These are phyloP conservation scores for Reutealis trisperma DNA, from an alignment of 345 rosid species.

Conservation along the genomic window DNA sequence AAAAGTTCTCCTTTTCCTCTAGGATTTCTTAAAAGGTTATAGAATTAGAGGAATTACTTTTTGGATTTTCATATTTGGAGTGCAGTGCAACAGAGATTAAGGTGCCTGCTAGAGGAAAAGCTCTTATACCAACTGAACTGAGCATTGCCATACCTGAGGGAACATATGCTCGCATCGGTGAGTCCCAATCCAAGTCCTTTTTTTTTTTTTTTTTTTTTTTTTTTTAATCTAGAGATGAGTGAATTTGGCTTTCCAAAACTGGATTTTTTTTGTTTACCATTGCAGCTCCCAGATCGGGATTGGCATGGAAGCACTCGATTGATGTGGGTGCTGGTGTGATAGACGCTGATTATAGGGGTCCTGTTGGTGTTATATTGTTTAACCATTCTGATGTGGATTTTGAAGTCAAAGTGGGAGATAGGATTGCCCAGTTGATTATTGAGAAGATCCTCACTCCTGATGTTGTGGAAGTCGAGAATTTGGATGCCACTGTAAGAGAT, in stretches of 20 bases:
- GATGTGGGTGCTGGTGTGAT: too few species aligned
- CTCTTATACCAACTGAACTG: slow-evolving; percentile 69
- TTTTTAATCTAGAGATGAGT: not conserved
- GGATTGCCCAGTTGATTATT: too few species aligned
- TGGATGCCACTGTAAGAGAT: too few species aligned
- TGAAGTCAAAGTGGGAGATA: too few species aligned
- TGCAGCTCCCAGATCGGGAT: too few species aligned
- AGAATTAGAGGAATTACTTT: not conserved
- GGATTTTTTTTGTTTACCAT: not conserved
- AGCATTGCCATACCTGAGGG: slow-evolving; percentile 66
- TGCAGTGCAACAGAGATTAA: slow-evolving; percentile 53
- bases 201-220: too few species aligned
- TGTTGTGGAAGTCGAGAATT: too few species aligned
- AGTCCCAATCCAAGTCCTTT: not conserved
- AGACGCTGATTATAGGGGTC: too few species aligned
- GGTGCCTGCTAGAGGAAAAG: slow-evolving; percentile 81
- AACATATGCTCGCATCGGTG: slow-evolving; percentile 74
- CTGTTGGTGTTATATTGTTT: too few species aligned
- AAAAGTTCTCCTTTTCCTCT: not conserved
- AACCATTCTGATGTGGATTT: too few species aligned
- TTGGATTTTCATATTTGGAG: not conserved
- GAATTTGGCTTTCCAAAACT: not conserved
- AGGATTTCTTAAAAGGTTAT: not conserved
- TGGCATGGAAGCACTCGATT: too few species aligned
- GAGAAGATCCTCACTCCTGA: too few species aligned